These are phyloP conservation scores for Gardenia jasminoides DNA, from an alignment of 257 asterid genomes.

Conservation along the genomic window DNA sequence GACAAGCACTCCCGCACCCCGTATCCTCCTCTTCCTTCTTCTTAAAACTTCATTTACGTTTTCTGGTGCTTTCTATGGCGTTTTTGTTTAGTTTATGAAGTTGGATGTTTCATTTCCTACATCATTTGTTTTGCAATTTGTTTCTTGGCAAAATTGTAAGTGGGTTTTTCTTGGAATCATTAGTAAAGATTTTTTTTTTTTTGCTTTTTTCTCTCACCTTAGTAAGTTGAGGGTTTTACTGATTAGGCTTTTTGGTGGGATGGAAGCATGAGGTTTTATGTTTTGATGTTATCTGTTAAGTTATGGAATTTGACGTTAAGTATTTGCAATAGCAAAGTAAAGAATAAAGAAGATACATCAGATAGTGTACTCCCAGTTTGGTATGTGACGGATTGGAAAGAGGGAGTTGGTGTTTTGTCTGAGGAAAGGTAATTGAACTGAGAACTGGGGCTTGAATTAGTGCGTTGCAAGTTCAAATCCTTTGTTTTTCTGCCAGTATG, in stretches of 20 bases:
- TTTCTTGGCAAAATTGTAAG: too few relatives aligned
- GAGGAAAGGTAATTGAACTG: not conserved
- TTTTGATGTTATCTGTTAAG: too few relatives aligned
- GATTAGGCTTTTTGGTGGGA: not conserved
- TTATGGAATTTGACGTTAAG: too few relatives aligned
- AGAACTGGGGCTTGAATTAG: too few relatives aligned
- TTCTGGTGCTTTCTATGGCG: not conserved
- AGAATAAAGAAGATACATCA: too few relatives aligned
- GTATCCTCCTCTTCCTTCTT: conserved; percentile 44
- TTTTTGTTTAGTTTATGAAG: not conserved
- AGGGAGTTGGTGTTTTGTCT: not conserved
- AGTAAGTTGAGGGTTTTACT: not conserved
- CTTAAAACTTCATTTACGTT: not conserved
- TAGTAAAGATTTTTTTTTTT: not conserved
- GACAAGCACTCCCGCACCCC: conserved; percentile 96
- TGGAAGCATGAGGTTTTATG: too few relatives aligned
- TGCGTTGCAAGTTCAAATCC: not conserved
- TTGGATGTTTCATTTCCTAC: not conserved
- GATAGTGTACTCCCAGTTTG: too few relatives aligned
- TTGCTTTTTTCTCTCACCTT: not conserved
- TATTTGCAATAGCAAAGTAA: too few relatives aligned
- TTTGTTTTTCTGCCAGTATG: not conserved
- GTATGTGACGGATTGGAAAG: not conserved
- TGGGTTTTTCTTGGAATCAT: not conserved
- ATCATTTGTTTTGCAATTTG: not conserved